Evolutionary conservation across 2,329 filamentous ascomycete species (phyloP), one percentile per base, ranked within the genome.

Genomic region (Thielaviopsis populi): DNA sequence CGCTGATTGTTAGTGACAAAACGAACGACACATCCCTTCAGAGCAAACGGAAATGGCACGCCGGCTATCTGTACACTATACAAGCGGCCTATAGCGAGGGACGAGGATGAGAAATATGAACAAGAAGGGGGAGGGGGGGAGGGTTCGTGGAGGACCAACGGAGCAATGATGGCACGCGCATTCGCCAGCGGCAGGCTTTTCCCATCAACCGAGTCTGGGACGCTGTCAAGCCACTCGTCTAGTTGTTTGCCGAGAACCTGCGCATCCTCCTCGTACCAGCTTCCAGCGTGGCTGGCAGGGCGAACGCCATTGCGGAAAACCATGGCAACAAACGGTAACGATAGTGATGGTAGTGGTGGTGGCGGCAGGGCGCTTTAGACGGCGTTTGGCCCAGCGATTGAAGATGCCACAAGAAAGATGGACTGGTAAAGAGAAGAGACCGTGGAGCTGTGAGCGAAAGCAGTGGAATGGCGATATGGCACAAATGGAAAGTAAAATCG

Each of bases 131-230:
- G 30, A 33, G 30, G 33, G 10, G 19, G 10, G 27, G 19, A 19
- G 61, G 60, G 59, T 63, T 59, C 43, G 66, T 41, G 53, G 22
- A 17, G n/a, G 30, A 50, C 13, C 77, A 87, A 96, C 92, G 94
- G 94, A 67, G 91, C 91, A 72, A 99, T 96, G 64, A 99, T 86
- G 15, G 94, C 79, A 73, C 90, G 83, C 4, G 91, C 91, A 40
- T 85, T 84, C 0, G 83, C 73, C 1, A 91, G 77, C 2, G 92
- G 94, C 65, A 95, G 70, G 6, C 65, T 70, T 71, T 67, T 75
- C 54, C 80, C 84, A 40, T 86, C 78, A 48, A 94, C 75, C 0
- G 80, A 79, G 59, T 78, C 73, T 1, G 89, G 87, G 7, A 96
- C 91, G 43, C 81, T 76, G 43, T 76, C 77, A n/a, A 97, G 80